phyloP scores from a whole-genome alignment of 1,139 yeast genomes.

The Sugiyamaella novakii region DNA sequence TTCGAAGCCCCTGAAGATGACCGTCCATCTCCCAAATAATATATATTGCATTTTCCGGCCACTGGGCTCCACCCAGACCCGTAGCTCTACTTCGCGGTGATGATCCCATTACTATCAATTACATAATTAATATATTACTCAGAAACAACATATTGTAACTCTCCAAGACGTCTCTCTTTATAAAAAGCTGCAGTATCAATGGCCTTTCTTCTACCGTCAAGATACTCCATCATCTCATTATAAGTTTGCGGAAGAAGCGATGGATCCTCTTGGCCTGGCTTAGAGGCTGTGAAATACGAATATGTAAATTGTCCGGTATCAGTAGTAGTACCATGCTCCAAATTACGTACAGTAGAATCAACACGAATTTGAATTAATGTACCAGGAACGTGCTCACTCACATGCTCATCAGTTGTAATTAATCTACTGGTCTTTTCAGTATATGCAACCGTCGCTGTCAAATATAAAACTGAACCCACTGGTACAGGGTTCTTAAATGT shows the following conservation, averaged over 20 bases:
- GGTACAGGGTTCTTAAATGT: conserved; percentile 94
- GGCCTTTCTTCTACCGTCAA: conserved; percentile 89
- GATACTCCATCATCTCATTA: conserved; percentile 87
- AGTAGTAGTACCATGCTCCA: conserved; percentile 61
- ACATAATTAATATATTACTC: conserved; percentile 21
- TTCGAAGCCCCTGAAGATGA: conserved; percentile 16
- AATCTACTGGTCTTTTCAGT: conserved; percentile 48
- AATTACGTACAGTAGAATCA: conserved; percentile 70
- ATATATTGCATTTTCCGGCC: background rate
- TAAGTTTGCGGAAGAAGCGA: conserved; percentile 86
- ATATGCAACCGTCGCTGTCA: conserved; percentile 80
- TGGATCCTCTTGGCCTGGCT: conserved; percentile 26
- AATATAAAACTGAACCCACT: conserved; percentile 82
- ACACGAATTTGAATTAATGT: conserved; percentile 87
- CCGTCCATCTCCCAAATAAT: background rate
- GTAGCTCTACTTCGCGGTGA: background rate
- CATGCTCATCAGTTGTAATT: conserved; percentile 23
- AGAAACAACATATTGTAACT: conserved; percentile 26
- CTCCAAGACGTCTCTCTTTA: conserved; percentile 33
- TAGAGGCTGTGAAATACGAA: conserved; percentile 76
- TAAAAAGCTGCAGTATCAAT: conserved; percentile 69
- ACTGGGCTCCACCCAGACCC: conserved; percentile 3
- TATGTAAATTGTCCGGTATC: conserved; percentile 87
- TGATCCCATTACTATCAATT: no score
- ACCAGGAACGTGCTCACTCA: conserved; percentile 70